phyloP scores from a whole-genome alignment of 177 flowering plant genomes.

The Telopea speciosissima region DNA sequence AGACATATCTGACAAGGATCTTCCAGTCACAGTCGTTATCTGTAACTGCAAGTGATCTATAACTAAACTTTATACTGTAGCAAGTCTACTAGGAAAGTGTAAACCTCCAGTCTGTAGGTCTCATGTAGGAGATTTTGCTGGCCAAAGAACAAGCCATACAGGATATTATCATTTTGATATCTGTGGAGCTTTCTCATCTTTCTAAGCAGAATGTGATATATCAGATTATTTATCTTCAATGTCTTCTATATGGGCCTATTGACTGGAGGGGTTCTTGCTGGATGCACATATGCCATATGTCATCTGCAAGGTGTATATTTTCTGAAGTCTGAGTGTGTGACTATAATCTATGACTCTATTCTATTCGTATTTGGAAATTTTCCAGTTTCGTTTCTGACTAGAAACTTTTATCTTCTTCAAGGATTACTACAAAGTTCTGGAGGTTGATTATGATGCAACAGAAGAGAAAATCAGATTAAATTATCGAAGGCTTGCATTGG shows the following conservation, averaged over 20 bases:
- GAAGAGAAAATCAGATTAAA: constrained; percentile 65
- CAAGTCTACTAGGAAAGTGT: background rate
- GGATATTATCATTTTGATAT: background rate
- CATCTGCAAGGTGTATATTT: background rate
- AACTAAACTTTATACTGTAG: background rate
- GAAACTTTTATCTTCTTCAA: constrained; percentile 17
- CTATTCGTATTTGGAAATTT: background rate
- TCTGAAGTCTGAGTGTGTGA: background rate
- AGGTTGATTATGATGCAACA: constrained; percentile 82
- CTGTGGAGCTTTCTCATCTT: background rate
- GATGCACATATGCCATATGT: background rate
- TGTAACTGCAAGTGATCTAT: background rate
- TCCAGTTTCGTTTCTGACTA: background rate
- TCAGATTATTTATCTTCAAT: background rate
- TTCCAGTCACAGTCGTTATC: background rate
- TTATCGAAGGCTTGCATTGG: constrained; percentile 80
- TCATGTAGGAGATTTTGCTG: background rate
- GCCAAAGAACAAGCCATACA: background rate
- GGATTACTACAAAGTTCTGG: constrained; percentile 84
- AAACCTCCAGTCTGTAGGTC: background rate
- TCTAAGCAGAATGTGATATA: background rate
- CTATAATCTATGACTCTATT: background rate
- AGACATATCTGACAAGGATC: background rate
- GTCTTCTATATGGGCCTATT: background rate
- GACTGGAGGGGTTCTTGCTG: background rate